phyloP scores from a whole-genome alignment of 257 asterid genomes.

The Verbena officinalis region DNA sequence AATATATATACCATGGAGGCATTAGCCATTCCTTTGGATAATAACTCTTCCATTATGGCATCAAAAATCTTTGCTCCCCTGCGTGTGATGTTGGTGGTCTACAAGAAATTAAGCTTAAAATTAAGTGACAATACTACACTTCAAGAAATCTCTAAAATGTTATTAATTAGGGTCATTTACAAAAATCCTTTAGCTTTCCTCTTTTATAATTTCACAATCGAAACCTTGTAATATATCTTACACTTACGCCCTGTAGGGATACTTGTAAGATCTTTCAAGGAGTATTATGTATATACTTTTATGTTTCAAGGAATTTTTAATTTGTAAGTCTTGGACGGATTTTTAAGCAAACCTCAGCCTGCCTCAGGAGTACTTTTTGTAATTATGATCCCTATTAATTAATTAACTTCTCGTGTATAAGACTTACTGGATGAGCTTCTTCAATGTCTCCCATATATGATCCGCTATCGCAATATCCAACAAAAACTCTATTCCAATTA shows the following conservation, averaged over 20 bases:
- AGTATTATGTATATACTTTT: no score
- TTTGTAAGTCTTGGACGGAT: neutral
- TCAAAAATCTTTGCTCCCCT: slow-evolving; percentile 48
- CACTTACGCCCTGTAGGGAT: no score
- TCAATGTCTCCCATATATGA: slow-evolving; percentile 39
- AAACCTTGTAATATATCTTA: no score
- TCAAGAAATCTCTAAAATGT: no score
- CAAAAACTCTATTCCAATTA: slow-evolving; percentile 41
- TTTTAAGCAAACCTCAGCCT: no score
- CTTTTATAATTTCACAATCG: no score
- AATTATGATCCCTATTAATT: no score
- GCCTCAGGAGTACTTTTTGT: no score
- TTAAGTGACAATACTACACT: neutral
- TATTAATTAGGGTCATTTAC: no score
- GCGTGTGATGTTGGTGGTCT: neutral
- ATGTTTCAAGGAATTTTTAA: no score
- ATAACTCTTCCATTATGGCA: slow-evolving; percentile 31
- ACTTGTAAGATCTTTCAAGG: no score
- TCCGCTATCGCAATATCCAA: slow-evolving; percentile 42
- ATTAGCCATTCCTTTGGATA: slow-evolving; percentile 34
- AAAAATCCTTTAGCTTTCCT: no score
- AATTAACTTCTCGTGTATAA: neutral
- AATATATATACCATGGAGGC: slow-evolving; percentile 2
- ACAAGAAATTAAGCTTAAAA: neutral
- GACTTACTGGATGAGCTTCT: slow-evolving; percentile 32